phyloP scores from a whole-genome alignment of 2,329 filamentous ascomycete species.

The Alternaria sp. region DNA sequence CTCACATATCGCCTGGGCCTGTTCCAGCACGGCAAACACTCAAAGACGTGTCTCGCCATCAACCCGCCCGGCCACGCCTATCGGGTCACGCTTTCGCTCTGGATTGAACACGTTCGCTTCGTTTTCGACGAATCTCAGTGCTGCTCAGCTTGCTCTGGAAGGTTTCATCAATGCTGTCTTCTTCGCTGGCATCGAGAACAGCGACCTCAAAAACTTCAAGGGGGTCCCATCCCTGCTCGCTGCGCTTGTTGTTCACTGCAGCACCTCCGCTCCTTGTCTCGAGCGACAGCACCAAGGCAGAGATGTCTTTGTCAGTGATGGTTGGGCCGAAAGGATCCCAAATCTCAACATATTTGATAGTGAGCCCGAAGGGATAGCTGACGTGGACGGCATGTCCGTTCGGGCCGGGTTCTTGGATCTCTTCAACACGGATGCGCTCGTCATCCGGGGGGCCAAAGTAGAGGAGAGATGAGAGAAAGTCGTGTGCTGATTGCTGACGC shows the following conservation, averaged over 20 bases:
- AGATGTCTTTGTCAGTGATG: conserved; percentile 78
- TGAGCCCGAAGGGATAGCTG: conserved; percentile 66
- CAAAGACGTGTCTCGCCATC: conserved; percentile 9
- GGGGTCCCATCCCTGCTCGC: conserved; percentile 74
- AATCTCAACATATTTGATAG: conserved; percentile 82
- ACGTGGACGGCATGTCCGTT: conserved; percentile 64
- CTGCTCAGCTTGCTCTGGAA: conserved; percentile 91
- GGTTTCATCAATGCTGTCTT: conserved; percentile 58
- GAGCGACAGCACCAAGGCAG: conserved; percentile 82
- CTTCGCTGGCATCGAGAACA: conserved; percentile 75
- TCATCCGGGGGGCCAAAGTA: conserved; percentile 62
- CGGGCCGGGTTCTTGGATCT: conserved; percentile 54
- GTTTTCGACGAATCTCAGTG: conserved; percentile 72
- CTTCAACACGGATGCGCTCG: conserved; percentile 50
- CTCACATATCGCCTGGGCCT: conserved; percentile 18
- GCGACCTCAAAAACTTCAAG: conserved; percentile 89
- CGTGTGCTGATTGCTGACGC: conserved; percentile 71
- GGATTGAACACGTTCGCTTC: conserved; percentile 35
- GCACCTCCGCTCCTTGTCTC: conserved; percentile 86
- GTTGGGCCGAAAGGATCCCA: conserved; percentile 91
- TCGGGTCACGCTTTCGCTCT: conserved; percentile 30
- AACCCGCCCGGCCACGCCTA: not conserved
- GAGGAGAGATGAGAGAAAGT: conserved; percentile 71
- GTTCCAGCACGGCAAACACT: conserved; percentile 8
- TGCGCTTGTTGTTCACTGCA: conserved; percentile 84